Percentiles rank a stretch among this genome's conserved stretches.
These are phyloP conservation scores for Globisporangium polare DNA, from an alignment of 352 stramenopile species.

Conservation along the genomic window DNA sequence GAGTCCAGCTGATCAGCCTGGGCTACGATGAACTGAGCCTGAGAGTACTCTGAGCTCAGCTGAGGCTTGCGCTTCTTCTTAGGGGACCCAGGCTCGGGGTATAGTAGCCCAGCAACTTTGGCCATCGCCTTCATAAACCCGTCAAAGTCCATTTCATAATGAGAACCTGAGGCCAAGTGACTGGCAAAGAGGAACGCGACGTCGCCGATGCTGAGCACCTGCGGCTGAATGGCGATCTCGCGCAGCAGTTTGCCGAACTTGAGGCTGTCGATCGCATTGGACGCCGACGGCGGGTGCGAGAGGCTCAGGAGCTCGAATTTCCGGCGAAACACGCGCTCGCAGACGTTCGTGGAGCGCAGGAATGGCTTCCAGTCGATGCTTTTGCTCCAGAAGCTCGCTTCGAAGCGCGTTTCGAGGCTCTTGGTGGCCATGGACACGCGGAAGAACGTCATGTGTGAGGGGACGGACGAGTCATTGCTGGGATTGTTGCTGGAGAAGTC, in stretches of 20 bases:
- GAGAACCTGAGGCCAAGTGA: constrained; percentile 29
- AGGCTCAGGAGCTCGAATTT: constrained; percentile 45
- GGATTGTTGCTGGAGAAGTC: constrained; percentile 24
- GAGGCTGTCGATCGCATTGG: constrained; percentile 50
- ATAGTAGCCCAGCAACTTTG: constrained; percentile 34
- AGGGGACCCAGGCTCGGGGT: constrained; percentile 6
- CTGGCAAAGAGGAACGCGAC: constrained; percentile 58
- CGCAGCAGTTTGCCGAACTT: constrained; percentile 79
- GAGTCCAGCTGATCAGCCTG: constrained; percentile 27
- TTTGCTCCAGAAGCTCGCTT: constrained; percentile 55
- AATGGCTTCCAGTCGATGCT: constrained; percentile 43
- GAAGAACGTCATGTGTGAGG: constrained; percentile 24
- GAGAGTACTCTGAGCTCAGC: too few relatives aligned
- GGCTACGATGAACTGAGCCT: neutral
- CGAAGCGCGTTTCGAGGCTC: constrained; percentile 32
- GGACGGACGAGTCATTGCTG: neutral
- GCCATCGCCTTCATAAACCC: constrained; percentile 43
- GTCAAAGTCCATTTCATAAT: constrained; percentile 58
- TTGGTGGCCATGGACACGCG: constrained; percentile 27
- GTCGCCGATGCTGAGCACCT: constrained; percentile 50
- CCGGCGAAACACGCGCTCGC: constrained; percentile 26
- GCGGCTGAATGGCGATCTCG: constrained; percentile 49
- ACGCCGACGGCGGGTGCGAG: constrained; percentile 36
- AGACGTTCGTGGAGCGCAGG: constrained; percentile 28
- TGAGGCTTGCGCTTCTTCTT: neutral